Evolutionary conservation across 768 basidiomycete species (phyloP), one percentile per base, ranked within the genome.

Genomic region (Strobilomyces dryophilus): DNA sequence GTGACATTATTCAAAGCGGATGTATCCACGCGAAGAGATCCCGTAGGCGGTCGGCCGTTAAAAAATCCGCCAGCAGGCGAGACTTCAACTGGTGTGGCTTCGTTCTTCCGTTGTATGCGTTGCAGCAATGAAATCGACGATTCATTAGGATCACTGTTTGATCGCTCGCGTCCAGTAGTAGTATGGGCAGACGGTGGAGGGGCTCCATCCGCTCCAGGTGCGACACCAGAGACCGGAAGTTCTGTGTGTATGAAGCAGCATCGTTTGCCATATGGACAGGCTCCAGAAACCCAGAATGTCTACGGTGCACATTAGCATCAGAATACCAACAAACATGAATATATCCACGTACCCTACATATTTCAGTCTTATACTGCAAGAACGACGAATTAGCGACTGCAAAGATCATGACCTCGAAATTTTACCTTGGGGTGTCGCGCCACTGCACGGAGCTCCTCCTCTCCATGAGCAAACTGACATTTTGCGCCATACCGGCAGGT

Each of bases 221-320:
- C 73, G 18, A 76, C 73, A 26, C 81, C 84, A n/a, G 80, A 75
- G 42, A 77, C 75, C 17, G 90, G 88, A 42, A 91, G 76, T 63
- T 89, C 90, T 2, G 92, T 93, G 64, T 94, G 92, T 62, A 94
- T 93, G 79, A 94, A 94, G 74, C 92, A 94, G 70, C 92, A 94
- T 52, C 92, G 75, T 70, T 92, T 92, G 49, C 92, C 92, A 59
- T 94, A 94, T 0, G 92, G 92, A 66, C 92, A 94, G 17, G 92
- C 91, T 26, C 92, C 92, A 44, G 91, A 92, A 12, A 93, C 87
- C 89, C 92, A 94, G 76, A 94, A 94, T 8, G 92, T 94, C 85
- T 92, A 61, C 10, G 36, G 24, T 53, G 26, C 6, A 32, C 63
- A 44, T 59, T 53, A 59, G 53, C 34, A 58, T 49, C 34, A 21